Evolutionary conservation across 2,329 filamentous ascomycete genomes (phyloP).

Genomic region (Phaeosphaeriaceae sp.): DNA sequence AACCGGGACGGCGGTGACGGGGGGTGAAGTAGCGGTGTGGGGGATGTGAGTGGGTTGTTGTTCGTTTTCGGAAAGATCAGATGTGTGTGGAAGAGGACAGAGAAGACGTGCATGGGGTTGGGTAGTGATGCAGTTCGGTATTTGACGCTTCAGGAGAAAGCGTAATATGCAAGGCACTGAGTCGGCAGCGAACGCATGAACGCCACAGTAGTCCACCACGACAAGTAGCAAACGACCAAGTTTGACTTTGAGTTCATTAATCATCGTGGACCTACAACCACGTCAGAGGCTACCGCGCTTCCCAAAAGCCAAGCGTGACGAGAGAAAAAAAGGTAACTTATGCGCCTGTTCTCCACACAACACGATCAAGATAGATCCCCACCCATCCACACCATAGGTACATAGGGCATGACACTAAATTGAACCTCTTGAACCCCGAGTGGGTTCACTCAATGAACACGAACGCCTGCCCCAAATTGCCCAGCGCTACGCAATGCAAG

Average conservation of each 20-base stretch:
- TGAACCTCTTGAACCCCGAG: slow-evolving; percentile 1
- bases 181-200: slow-evolving; percentile 3
- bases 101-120: neutral
- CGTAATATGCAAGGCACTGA: neutral
- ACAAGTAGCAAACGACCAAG: neutral
- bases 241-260: neutral
- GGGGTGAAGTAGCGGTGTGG: slow-evolving; percentile 4
- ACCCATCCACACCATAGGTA: neutral
- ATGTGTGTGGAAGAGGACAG: no score
- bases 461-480: neutral
- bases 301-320: neutral
- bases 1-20: neutral
- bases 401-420: neutral
- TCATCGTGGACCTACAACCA: neutral
- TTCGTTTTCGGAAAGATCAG: neutral
- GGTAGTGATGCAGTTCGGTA: neutral
- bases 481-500: slow-evolving; percentile 3
- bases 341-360: neutral
- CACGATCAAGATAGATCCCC: neutral
- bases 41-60: neutral
- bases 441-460: slow-evolving; percentile 6
- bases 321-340: neutral
- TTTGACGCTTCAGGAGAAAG: neutral
- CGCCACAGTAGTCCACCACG: neutral
- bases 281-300: neutral